phyloP scores from a whole-genome alignment of 352 stramenopile genomes.

The Peronospora destructor region DNA sequence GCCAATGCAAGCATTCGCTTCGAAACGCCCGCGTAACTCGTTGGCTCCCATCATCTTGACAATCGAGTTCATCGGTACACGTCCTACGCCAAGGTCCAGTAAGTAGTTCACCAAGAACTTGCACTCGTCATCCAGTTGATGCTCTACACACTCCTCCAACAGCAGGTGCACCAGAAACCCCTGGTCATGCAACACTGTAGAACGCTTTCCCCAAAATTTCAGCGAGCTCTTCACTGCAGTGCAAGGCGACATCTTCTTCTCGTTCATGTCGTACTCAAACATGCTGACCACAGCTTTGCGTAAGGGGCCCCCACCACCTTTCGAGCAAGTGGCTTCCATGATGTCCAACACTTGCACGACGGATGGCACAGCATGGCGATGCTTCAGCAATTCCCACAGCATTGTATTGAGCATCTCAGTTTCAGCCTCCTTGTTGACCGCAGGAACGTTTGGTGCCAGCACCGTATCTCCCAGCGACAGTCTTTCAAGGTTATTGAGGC shows the following conservation, averaged over 20 bases:
- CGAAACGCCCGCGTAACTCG: slow-evolving; percentile 29
- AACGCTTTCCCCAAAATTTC: slow-evolving; percentile 29
- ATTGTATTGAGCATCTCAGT: slow-evolving; percentile 39
- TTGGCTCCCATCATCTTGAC: slow-evolving; percentile 32
- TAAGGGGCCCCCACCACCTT: slow-evolving; percentile 28
- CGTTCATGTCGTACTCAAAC: slow-evolving; percentile 26
- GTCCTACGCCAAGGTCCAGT: slow-evolving; percentile 17
- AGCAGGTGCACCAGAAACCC: slow-evolving; percentile 45
- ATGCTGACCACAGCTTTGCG: slow-evolving; percentile 28
- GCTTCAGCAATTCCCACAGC: slow-evolving; percentile 49
- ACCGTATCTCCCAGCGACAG: slow-evolving; percentile 7
- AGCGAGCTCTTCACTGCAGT: slow-evolving; percentile 29
- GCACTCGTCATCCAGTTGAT: slow-evolving; percentile 28
- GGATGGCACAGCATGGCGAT: slow-evolving; percentile 24
- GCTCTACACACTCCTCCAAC: slow-evolving; percentile 31
- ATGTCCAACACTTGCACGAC: slow-evolving; percentile 33
- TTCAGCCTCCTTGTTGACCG: slow-evolving; percentile 23
- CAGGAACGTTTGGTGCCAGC: slow-evolving; percentile 7
- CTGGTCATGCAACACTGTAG: slow-evolving; percentile 31
- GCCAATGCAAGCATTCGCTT: slow-evolving; percentile 26
- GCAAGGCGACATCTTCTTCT: slow-evolving; percentile 19
- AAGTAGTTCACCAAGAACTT: slow-evolving; percentile 30
- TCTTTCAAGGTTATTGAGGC: slow-evolving; percentile 13
- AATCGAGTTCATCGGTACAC: slow-evolving; percentile 26
- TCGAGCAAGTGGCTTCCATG: slow-evolving; percentile 32